Base-by-base conservation (phyloP, 371 early-diverging fungal genomes). In the Capillidium rhysosporum region DNA sequence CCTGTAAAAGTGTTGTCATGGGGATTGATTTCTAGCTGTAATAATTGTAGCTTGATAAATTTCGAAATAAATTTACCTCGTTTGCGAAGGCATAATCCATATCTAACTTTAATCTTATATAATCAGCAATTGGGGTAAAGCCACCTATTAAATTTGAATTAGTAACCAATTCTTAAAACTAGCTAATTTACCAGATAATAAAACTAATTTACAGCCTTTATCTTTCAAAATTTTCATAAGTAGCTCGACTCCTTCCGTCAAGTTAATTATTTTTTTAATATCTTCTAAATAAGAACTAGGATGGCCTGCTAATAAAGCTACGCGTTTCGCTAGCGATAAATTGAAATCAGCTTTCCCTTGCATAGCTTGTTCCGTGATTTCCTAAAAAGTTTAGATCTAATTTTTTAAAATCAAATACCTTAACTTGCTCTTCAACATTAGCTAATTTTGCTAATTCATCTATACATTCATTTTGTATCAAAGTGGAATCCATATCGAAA, bases 401-500 rank as follows among this genome's bases (percentile, higher is more conserved):
- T 51, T 26, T 34, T 24, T 25, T 16, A 46, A 40, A 39, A 25
- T 38, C 29, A n/a, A n/a, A 34, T 77, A 83, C 91, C 20, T 93
- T 79, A 2, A 97, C 92, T 65, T 91, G 64, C 18, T 84, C 81
- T 34, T 89, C 84, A 21, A 94, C 88, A 46, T 94, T 94, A 8
- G 88, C 84, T 58, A 83, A 66, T 29, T 82, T 68, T 12, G 95
- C 98, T 66, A 97, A 85, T 69, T 95, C 96, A 65, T 97, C 98
- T 72, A 97, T 97, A 20, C 92, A 93, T 61, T 97, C 98, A 64
- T 95, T 93, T 62, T 87, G 85, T 60, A 97, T 97, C 54, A 97
- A 64, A 0, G 98, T 97, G 2, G 92, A 91, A 61, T 97, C 98
- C 94, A 97, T 94, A 69, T 97, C 98, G 70, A 97, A 95, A 3